These are phyloP conservation scores for Alternaria sp. DNA, from an alignment of 2,329 filamentous ascomycete genomes.

Conservation along the genomic window DNA sequence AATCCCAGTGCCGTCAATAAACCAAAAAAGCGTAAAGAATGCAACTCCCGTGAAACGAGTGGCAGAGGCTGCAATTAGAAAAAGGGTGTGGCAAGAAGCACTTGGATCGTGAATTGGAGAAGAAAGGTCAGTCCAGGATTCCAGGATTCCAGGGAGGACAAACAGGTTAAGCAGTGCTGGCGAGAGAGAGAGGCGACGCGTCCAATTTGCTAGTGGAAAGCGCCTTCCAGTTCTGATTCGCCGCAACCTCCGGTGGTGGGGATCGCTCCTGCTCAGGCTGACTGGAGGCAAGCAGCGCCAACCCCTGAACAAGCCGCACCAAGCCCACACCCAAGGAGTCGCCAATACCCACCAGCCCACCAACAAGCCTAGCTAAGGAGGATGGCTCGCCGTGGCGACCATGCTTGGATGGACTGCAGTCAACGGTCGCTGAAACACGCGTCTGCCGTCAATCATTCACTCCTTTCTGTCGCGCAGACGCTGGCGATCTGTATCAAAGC, in stretches of 20 bases:
- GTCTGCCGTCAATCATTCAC: constrained; percentile 17
- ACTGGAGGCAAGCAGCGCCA: constrained; percentile 11
- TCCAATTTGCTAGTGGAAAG: constrained; percentile 17
- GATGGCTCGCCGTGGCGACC: constrained; percentile 17
- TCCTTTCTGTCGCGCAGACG: neutral
- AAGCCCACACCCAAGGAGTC: constrained; percentile 9
- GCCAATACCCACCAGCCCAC: constrained; percentile 8
- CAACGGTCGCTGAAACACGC: constrained; percentile 22
- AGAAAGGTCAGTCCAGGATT: neutral
- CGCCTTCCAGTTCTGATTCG: constrained; percentile 8
- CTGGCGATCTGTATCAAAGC: constrained; percentile 22
- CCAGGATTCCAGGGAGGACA: neutral
- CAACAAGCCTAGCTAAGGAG: constrained; percentile 12
- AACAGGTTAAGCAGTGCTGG: constrained; percentile 11
- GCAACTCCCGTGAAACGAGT: constrained; percentile 26
- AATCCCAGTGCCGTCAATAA: constrained; percentile 6
- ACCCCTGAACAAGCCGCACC: constrained; percentile 24
- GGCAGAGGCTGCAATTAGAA: constrained; percentile 21
- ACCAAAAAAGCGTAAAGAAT: constrained; percentile 1
- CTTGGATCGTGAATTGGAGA: constrained; percentile 2
- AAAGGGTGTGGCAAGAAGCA: constrained; percentile 13
- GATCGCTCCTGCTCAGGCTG: neutral
- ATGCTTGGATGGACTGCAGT: constrained; percentile 23
- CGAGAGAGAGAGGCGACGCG: constrained; percentile 16
- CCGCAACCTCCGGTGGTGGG: neutral